These are phyloP conservation scores for Coniferiporia weirii DNA, from an alignment of 1,284 basidiomycete species.

Conservation along the genomic window DNA sequence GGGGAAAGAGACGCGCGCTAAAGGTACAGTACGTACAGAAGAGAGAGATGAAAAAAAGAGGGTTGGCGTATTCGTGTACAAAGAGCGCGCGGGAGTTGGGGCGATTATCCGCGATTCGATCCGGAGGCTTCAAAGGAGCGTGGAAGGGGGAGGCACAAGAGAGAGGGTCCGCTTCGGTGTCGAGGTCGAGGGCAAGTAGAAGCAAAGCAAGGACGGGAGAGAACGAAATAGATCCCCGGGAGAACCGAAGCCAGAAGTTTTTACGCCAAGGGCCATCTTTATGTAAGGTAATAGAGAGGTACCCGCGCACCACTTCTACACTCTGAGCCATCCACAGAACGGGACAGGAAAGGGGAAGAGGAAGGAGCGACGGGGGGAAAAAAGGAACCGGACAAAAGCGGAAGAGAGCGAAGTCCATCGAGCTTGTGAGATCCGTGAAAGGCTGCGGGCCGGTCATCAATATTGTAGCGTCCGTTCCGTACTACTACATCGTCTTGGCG, in stretches of 20 bases:
- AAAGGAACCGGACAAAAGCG: background rate
- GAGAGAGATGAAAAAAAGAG: background rate
- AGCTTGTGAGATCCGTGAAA: too few relatives aligned
- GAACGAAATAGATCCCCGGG: too few relatives aligned
- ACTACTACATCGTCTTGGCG: too few relatives aligned
- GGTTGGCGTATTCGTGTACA: background rate
- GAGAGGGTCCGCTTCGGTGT: background rate
- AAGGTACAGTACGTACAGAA: background rate
- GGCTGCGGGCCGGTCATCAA: too few relatives aligned
- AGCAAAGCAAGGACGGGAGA: too few relatives aligned
- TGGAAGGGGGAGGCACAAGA: background rate
- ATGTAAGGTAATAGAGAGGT: background rate
- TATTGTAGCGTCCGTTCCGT: too few relatives aligned
- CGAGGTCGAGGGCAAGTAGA: background rate
- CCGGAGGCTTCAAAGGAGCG: background rate
- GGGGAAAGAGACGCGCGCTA: background rate
- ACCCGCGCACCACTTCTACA: too few relatives aligned
- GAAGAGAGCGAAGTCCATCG: background rate
- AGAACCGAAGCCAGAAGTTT: background rate
- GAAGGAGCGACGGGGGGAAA: background rate
- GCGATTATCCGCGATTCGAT: background rate
- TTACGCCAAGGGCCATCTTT: background rate
- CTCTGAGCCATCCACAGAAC: too few relatives aligned
- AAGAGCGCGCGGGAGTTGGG: background rate
- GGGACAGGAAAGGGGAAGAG: too few relatives aligned